Evolutionary conservation across 768 basidiomycete species (phyloP).

Genomic region (Neoboletus magnificus): DNA sequence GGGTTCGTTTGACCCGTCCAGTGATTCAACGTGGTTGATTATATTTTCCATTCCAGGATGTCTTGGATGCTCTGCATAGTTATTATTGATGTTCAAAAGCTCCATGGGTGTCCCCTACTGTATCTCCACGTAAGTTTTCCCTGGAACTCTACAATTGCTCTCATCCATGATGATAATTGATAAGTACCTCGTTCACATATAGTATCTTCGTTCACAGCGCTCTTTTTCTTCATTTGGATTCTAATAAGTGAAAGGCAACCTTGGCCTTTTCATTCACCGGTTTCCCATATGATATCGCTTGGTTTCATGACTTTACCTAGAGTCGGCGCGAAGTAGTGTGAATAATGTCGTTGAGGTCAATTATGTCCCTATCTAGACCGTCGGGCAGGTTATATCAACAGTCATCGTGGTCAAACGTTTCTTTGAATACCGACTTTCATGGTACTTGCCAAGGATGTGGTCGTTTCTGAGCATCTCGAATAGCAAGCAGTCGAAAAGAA

Average conservation of each 20-base stretch:
- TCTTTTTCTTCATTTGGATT: not conserved
- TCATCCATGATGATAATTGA: not conserved
- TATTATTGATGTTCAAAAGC: not conserved
- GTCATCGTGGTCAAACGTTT: not conserved
- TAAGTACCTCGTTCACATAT: not conserved
- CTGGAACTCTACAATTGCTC: not conserved
- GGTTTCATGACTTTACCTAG: not conserved
- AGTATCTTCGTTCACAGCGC: not conserved
- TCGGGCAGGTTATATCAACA: not conserved
- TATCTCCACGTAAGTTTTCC: not conserved
- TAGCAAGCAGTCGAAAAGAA: not conserved
- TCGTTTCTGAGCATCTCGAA: not conserved
- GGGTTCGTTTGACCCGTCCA: constrained; percentile 24
- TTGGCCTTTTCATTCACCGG: not conserved
- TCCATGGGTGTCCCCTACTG: not conserved
- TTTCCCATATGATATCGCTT: not conserved
- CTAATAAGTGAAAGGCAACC: not conserved
- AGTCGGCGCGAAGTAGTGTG: too few species aligned
- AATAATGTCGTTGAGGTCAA: too few species aligned
- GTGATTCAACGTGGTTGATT: not conserved
- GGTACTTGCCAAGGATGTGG: not conserved
- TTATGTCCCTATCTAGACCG: too few species aligned
- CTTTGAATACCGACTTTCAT: not conserved
- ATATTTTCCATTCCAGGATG: constrained; percentile 6
- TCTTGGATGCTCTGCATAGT: constrained; percentile 8